Base-by-base conservation (phyloP, 108 stramenopile species). In the Craspedostauros australis region DNA sequence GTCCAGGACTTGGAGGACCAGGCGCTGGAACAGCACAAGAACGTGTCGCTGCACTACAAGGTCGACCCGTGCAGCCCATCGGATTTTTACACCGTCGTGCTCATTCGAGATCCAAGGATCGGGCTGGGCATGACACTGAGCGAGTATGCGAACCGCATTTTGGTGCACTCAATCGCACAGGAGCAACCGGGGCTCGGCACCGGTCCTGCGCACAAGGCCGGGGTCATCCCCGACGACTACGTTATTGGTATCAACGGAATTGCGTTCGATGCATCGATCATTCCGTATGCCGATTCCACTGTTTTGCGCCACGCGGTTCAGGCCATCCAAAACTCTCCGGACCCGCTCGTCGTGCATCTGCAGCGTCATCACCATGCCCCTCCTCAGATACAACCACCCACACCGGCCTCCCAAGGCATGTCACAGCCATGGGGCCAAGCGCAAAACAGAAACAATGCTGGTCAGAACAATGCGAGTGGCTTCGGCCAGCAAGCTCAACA, bases 161-260 rank as follows among this genome's bases (percentile, higher is more conserved):
- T 60, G 33, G 68, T 83, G 2, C 72, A 79, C 41, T 76, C 70
- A 6, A 20, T 55, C 81, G 46, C 39, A 53, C 16, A 28, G 51
- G 1, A 18, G 38, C 12, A 60, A 63, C 60, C 72, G 65, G 27
- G 39, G 67, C 3, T 54, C 54, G 39, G 36, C 18, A 11, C 19
- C 19, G 7, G 84, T 55, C 80, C 83, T 24, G 78, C 77, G 25
- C 61, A 38, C 34, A n/a, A 15, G 15, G 76, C 75, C 5, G 84
- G 76, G 15, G 71, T 91, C 18, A 50, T 30, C 0, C 75, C 65
- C n/a, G 81, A 74, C 7, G 85, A 88, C 72, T 50, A 57, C 9
- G 29, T 91, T 25, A 32, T 91, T 25, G 90, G 90, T 2, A 58
- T 87, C 48, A 87, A 91, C 61, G 90, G 90, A n/a, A 37, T 28